These are phyloP conservation scores for Lasiodiplodia theobromae DNA, from an alignment of 2,329 filamentous ascomycete genomes.

Conservation along the genomic window DNA sequence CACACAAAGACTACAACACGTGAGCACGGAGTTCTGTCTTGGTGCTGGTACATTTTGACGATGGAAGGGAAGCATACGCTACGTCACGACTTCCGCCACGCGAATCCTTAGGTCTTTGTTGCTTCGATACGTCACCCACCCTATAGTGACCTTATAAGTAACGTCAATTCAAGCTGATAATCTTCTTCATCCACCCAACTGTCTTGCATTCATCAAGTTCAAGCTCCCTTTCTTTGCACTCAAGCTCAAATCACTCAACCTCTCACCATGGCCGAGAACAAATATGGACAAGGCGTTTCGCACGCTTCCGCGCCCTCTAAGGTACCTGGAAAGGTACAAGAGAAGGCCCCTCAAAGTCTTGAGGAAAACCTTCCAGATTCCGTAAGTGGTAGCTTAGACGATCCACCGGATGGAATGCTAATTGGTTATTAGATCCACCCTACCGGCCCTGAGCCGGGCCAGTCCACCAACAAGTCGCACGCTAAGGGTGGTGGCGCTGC, in stretches of 20 bases:
- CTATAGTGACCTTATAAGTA: not conserved
- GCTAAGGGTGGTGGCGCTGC: constrained; percentile 43
- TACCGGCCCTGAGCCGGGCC: constrained; percentile 45
- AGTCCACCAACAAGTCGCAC: constrained; percentile 44
- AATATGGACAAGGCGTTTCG: constrained; percentile 50
- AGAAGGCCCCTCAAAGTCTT: constrained; percentile 47
- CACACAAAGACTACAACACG: not conserved
- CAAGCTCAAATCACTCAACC: not conserved
- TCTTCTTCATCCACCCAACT: not conserved
- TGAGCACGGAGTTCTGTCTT: not conserved
- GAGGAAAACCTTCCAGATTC: constrained; percentile 50
- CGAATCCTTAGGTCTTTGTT: not conserved
- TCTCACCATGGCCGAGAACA: constrained; percentile 36
- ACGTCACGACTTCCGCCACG: not conserved
- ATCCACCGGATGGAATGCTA: not conserved
- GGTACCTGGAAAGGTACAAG: constrained; percentile 49
- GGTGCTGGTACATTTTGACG: not conserved
- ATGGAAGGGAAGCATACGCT: not conserved
- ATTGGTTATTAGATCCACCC: constrained; percentile 42
- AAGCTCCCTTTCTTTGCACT: not conserved
- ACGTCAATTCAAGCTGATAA: not conserved
- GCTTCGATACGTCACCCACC: not conserved
- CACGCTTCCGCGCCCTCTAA: constrained; percentile 51
- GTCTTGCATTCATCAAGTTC: not conserved
- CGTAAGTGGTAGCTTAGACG: constrained; percentile 31